Evolutionary conservation across 2,329 filamentous ascomycete genomes (phyloP).

Genomic region (Torrubiella hemipterigena): DNA sequence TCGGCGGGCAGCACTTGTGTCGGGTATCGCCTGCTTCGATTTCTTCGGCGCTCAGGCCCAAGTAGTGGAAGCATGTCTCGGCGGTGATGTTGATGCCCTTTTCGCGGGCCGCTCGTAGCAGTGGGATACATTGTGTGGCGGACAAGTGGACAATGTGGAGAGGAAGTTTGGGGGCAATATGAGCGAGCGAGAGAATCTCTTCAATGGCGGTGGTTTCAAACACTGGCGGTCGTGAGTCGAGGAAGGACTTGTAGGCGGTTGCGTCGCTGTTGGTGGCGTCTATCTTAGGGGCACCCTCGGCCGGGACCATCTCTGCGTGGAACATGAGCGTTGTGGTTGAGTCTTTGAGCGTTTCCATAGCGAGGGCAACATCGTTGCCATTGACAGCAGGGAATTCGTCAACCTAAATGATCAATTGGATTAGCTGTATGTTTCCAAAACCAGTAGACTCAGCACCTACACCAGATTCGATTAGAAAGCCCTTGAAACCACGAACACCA

Average conservation of each 20-base stretch:
- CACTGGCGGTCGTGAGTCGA: constrained; percentile 75
- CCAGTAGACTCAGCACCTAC: constrained; percentile 39
- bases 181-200: constrained; percentile 72
- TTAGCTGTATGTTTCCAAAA: background rate
- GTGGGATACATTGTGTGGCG: constrained; percentile 75
- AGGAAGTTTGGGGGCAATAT: constrained; percentile 67
- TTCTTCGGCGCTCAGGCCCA: constrained; percentile 70
- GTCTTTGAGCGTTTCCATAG: constrained; percentile 69
- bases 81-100: constrained; percentile 77
- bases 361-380: constrained; percentile 62
- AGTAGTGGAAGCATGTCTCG: constrained; percentile 93
- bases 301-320: constrained; percentile 97
- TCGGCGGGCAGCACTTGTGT: constrained; percentile 92
- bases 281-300: constrained; percentile 65
- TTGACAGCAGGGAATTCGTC: constrained; percentile 94
- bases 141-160: constrained; percentile 92
- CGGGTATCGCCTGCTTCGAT: constrained; percentile 77
- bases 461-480: constrained; percentile 92
- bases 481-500: constrained; percentile 92
- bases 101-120: constrained; percentile 61
- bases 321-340: constrained; percentile 93
- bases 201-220: constrained; percentile 89
- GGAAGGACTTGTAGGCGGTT: constrained; percentile 76
- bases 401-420: constrained; percentile 41
- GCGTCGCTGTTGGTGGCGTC: constrained; percentile 64